Evolutionary conservation across 2,329 filamentous ascomycete species (phyloP), one percentile per base, ranked within the genome.

Genomic region (Botryotinia calthae): DNA sequence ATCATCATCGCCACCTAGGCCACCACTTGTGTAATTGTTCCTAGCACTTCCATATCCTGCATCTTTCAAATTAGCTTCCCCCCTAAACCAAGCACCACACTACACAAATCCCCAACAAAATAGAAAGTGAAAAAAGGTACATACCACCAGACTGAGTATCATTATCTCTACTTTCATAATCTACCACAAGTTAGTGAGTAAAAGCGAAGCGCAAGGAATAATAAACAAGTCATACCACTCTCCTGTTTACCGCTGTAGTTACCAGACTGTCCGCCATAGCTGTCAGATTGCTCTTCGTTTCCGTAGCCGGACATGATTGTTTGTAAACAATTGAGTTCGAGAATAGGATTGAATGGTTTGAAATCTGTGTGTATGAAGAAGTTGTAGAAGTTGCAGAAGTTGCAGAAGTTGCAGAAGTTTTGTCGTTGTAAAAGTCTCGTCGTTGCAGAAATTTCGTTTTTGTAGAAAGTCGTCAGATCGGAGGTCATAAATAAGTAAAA

Each of bases 241-340:
- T 66, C 48, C 34, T 65, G 59, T 20, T 71, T 22, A 22, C 48
- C 70, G 8, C 37, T 48, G 20, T 66, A 71, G 40, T 37, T 37
- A 10, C 31, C 48, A 5, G 70, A 59, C 59, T 58, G 37, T 58
- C 46, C 48, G 12, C 48, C 61, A 28, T 65, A 66, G 22, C 28
- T 37, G 8, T 40, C 48, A 8, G 70, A 71, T 58, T 66, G 70
- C 65, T 71, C 48, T 16, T 71, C 48, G 20, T 69, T 44, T 25
- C n/a, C 51, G 66, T 69, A 59, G 37, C 8, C 40, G 37, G 66
- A 69, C 68, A 70, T 70, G 56, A 22, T 71, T 66, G 18, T 46
- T n/a, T 25, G 20, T 9, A 20, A 25, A 18, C 8, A 4, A 28
- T 25, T 44, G 3, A 8, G 4, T 16, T 28, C 22, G 40, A 4